Evolutionary conservation across 1,284 basidiomycete species (phyloP).

Genomic region (Cutaneotrichosporon sp.): DNA sequence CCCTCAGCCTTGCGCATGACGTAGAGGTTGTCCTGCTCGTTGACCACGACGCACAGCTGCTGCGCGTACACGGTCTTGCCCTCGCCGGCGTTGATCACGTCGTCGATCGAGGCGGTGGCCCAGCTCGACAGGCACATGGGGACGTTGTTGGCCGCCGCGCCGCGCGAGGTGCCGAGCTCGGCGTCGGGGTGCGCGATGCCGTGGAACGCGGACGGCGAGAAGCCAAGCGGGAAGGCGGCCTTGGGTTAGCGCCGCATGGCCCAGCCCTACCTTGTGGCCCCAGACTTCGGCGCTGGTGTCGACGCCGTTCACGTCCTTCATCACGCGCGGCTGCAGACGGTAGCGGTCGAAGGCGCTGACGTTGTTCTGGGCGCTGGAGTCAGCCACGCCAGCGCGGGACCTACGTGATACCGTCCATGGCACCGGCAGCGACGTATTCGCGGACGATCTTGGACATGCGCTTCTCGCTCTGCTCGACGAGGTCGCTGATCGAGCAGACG

Average conservation of each 20-base stretch:
- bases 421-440: constrained; percentile 32
- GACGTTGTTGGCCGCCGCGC: constrained; percentile 29
- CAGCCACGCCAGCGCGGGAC: too few species aligned
- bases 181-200: constrained; percentile 38
- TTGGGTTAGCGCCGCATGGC: too few species aligned
- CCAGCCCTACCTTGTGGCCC: too few species aligned
- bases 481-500: constrained; percentile 27
- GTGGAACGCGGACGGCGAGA: constrained; percentile 41
- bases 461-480: constrained; percentile 18
- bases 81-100: constrained; percentile 28
- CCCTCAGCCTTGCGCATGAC: constrained; percentile 33
- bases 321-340: constrained; percentile 37
- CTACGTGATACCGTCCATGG: constrained; percentile 34
- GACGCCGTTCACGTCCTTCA: too few species aligned
- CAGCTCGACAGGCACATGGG: constrained; percentile 40
- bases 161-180: constrained; percentile 35
- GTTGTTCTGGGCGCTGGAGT: constrained; percentile 29
- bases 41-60: constrained; percentile 36
- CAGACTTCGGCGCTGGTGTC: constrained; percentile 38
- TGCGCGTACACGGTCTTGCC: constrained; percentile 29
- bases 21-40: constrained; percentile 23
- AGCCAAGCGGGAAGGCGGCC: constrained; percentile 31
- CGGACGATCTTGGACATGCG: constrained; percentile 16
- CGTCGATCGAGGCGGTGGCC: constrained; percentile 30
- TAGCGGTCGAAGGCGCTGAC: constrained; percentile 32